phyloP scores from a whole-genome alignment of 257 asterid genomes.

The Handroanthus guayacan region DNA sequence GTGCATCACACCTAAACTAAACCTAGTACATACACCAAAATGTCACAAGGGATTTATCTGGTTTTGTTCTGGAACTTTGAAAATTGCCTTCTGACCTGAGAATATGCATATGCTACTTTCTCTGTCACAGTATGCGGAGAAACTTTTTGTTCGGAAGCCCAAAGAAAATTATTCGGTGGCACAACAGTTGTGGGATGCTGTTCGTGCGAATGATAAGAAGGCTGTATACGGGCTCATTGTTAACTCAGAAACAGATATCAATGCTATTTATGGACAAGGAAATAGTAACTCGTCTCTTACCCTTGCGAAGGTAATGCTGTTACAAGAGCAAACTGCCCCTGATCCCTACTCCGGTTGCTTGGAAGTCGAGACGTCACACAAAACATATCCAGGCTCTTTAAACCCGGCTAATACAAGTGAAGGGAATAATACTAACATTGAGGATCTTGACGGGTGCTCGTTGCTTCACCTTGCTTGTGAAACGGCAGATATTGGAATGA shows the following conservation, averaged over 20 bases:
- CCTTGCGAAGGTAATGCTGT: conserved; percentile 89
- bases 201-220: conserved; percentile 81
- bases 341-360: conserved; percentile 54
- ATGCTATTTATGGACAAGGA: conserved; percentile 59
- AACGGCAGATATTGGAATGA: conserved; percentile 91
- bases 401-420: conserved; percentile 56
- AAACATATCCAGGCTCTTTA: conserved; percentile 43
- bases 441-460: conserved; percentile 69
- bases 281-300: conserved; percentile 68
- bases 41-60: neutral
- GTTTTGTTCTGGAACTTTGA: neutral
- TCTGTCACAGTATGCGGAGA: conserved; percentile 84
- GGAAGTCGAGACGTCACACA: conserved; percentile 45
- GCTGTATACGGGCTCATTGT: conserved; percentile 80
- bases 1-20: neutral
- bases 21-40: neutral
- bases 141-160: conserved; percentile 72
- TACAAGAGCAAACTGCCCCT: conserved; percentile 70
- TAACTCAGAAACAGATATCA: conserved; percentile 75
- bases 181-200: conserved; percentile 91
- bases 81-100: conserved; percentile 21
- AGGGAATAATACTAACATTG: conserved; percentile 34
- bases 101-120: conserved; percentile 18
- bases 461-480: conserved; percentile 96
- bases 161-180: conserved; percentile 67